Evolutionary conservation across 768 basidiomycete species (phyloP).

Genomic region (Sporobolomyces pararoseus): DNA sequence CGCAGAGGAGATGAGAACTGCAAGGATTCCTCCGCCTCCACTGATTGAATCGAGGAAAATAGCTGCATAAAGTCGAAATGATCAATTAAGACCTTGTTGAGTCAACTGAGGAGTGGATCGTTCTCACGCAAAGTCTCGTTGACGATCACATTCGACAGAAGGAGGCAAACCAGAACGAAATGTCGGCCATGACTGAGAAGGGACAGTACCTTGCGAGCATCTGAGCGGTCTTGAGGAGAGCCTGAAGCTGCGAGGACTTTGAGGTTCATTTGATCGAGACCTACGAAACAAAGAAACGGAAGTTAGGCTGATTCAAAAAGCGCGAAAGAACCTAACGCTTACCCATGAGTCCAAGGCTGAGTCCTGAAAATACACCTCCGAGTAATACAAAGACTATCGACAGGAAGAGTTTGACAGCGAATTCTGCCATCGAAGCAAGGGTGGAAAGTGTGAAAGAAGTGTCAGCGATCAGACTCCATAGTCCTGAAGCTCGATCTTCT

Average conservation of each 20-base stretch:
- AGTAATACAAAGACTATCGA: slow-evolving; percentile 68
- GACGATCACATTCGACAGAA: slow-evolving; percentile 72
- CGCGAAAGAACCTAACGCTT: slow-evolving; percentile 42
- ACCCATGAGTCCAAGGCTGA: slow-evolving; percentile 51
- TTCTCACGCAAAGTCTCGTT: slow-evolving; percentile 50
- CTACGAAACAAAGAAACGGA: neutral
- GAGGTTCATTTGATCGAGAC: slow-evolving; percentile 28
- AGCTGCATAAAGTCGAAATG: slow-evolving; percentile 23
- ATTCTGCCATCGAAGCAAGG: slow-evolving; percentile 51
- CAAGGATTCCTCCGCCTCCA: slow-evolving; percentile 52
- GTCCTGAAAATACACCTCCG: slow-evolving; percentile 85
- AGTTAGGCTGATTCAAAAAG: neutral
- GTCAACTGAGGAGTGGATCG: neutral
- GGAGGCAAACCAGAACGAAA: slow-evolving; percentile 87
- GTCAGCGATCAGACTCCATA: neutral
- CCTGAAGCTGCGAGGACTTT: slow-evolving; percentile 38
- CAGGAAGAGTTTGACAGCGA: slow-evolving; percentile 67
- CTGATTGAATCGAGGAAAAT: slow-evolving; percentile 53
- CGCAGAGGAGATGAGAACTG: slow-evolving; percentile 47
- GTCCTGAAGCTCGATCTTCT: too few species aligned
- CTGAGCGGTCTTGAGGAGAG: slow-evolving; percentile 40
- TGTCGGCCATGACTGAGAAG: slow-evolving; percentile 67
- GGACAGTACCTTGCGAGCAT: slow-evolving; percentile 53
- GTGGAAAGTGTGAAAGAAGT: neutral
- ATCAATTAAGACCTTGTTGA: too few species aligned